Evolutionary conservation across 352 stramenopile genomes (phyloP).

Genomic region (Nothophytophthora sp.): DNA sequence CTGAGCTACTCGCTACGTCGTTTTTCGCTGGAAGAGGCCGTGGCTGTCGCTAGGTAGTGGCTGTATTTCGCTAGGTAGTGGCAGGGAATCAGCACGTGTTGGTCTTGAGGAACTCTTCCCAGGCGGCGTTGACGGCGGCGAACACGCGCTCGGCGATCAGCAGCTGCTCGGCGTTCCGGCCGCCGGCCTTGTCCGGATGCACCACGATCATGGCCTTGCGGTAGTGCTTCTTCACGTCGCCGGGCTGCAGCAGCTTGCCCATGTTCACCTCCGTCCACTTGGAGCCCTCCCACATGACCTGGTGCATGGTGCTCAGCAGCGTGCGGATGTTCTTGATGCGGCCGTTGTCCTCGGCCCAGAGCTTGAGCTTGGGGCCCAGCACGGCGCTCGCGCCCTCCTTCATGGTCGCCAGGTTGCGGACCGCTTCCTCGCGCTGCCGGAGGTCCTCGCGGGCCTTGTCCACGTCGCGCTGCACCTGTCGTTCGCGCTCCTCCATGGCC

Average conservation of each 20-base stretch:
- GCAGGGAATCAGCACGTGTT: slow-evolving; percentile 53
- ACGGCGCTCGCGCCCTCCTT: slow-evolving; percentile 62
- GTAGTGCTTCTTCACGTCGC: slow-evolving; percentile 92
- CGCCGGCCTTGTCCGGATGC: slow-evolving; percentile 89
- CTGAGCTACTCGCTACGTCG: too few species aligned
- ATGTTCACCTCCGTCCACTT: slow-evolving; percentile 91
- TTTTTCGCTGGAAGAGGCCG: too few species aligned
- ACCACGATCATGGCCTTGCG: slow-evolving; percentile 93
- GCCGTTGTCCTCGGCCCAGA: slow-evolving; percentile 86
- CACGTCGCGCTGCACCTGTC: slow-evolving; percentile 67
- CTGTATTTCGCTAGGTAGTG: too few species aligned
- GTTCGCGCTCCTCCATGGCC: slow-evolving; percentile 85
- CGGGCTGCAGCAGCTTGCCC: slow-evolving; percentile 90
- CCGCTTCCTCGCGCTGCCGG: slow-evolving; percentile 65
- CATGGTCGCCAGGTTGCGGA: slow-evolving; percentile 53
- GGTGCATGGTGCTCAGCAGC: slow-evolving; percentile 91
- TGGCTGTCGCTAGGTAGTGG: too few species aligned
- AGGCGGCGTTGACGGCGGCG: slow-evolving; percentile 89
- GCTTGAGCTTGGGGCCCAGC: slow-evolving; percentile 76
- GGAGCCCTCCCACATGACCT: slow-evolving; percentile 89
- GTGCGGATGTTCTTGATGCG: slow-evolving; percentile 91
- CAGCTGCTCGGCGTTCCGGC: slow-evolving; percentile 84
- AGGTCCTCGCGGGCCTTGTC: slow-evolving; percentile 77
- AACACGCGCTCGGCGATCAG: slow-evolving; percentile 92
- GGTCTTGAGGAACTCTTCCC: slow-evolving; percentile 83